phyloP scores from a whole-genome alignment of 2,329 filamentous ascomycete species.

The Scolecobasidium constrictum region DNA sequence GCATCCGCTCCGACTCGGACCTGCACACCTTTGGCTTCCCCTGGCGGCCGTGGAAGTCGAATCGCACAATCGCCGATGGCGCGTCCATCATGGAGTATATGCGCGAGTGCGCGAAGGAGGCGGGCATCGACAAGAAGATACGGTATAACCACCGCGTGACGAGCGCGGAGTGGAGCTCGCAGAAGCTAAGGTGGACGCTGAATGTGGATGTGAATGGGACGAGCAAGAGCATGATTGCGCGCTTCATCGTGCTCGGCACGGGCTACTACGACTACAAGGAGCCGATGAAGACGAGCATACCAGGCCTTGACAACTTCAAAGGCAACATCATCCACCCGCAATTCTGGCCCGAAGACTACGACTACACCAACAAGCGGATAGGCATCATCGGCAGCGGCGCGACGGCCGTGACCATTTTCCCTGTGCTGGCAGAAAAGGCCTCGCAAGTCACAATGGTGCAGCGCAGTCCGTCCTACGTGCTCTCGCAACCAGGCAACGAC shows the following conservation, averaged over 20 bases:
- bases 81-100: slow-evolving; percentile 33
- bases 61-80: slow-evolving; percentile 31
- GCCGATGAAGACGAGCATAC: slow-evolving; percentile 50
- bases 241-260: slow-evolving; percentile 48
- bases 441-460: slow-evolving; percentile 67
- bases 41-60: slow-evolving; percentile 54
- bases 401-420: slow-evolving; percentile 68
- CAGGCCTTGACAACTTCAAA: slow-evolving; percentile 55
- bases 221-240: slow-evolving; percentile 25
- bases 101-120: slow-evolving; percentile 29
- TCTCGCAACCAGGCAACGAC: slow-evolving; percentile 36
- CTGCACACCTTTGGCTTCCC: slow-evolving; percentile 46
- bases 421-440: slow-evolving; percentile 54
- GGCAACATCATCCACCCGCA: slow-evolving; percentile 58
- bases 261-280: slow-evolving; percentile 67
- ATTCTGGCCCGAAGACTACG: slow-evolving; percentile 62
- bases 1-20: slow-evolving; percentile 46
- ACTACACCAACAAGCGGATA: slow-evolving; percentile 56
- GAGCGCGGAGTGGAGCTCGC: slow-evolving; percentile 32
- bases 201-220: slow-evolving; percentile 25
- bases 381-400: slow-evolving; percentile 69
- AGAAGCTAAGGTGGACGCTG: slow-evolving; percentile 37
- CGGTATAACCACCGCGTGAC: slow-evolving; percentile 31
- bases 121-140: slow-evolving; percentile 36
- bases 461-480: slow-evolving; percentile 62